These are phyloP conservation scores for Puccinellia tenuiflora DNA, from an alignment of 176 grass and related monocot species.

Conservation along the genomic window DNA sequence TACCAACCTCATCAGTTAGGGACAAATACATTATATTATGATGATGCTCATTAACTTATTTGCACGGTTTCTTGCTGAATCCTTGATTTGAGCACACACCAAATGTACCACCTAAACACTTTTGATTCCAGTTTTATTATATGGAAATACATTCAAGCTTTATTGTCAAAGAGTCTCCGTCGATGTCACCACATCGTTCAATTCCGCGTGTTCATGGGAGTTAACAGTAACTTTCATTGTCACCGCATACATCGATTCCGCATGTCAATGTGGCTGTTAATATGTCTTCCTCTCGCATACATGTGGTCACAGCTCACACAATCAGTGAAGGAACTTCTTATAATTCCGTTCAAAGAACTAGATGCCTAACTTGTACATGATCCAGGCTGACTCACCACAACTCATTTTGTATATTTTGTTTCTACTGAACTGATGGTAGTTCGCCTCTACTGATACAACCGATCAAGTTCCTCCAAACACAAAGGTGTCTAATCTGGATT, in stretches of 20 bases:
- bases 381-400: too few species aligned
- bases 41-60: conserved; percentile 20
- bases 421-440: too few species aligned
- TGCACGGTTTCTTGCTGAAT: neutral
- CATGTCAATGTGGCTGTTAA: too few species aligned
- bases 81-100: too few species aligned
- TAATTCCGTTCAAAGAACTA: neutral
- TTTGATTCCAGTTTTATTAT: neutral
- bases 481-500: too few species aligned
- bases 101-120: too few species aligned
- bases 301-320: neutral
- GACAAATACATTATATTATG: neutral
- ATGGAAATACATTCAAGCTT: neutral
- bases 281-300: too few species aligned
- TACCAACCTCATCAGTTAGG: neutral
- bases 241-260: neutral
- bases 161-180: neutral
- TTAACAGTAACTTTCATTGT: neutral
- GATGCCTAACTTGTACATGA: neutral
- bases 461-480: too few species aligned
- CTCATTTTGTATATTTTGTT: too few species aligned
- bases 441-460: too few species aligned
- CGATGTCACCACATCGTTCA: too few species aligned
- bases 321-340: neutral
- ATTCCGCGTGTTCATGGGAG: neutral